phyloP scores from a whole-genome alignment of 768 basidiomycete genomes.

The Boletus fagicola region DNA sequence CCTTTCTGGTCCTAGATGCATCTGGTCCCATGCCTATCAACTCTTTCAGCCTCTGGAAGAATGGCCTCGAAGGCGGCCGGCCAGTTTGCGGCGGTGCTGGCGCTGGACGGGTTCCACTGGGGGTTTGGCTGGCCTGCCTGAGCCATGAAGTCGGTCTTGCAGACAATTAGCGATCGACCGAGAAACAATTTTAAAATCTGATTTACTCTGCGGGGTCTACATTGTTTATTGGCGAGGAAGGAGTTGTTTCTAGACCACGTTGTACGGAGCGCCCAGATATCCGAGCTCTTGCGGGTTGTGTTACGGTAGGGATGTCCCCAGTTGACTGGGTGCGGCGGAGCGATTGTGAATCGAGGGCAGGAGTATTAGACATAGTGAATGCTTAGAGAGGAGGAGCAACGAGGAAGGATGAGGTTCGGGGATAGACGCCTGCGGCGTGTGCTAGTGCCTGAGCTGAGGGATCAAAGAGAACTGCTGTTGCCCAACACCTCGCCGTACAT shows the following conservation, averaged over 20 bases:
- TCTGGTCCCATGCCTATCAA: conserved; percentile 55
- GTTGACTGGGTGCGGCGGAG: conserved; percentile 37
- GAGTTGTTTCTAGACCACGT: conserved; percentile 20
- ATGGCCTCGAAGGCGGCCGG: conserved; percentile 17
- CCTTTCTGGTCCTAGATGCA: conserved; percentile 50
- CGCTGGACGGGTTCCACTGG: conserved; percentile 10
- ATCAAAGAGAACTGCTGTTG: conserved; percentile 15
- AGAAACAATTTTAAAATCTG: conserved; percentile 4
- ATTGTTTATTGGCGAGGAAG: conserved; percentile 20
- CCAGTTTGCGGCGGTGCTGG: conserved; percentile 1
- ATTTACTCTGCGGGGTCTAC: conserved; percentile 20
- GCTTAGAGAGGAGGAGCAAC: conserved; percentile 17
- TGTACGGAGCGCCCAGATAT: conserved; percentile 29
- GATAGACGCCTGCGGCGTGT: conserved; percentile 35
- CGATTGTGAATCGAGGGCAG: conserved; percentile 32
- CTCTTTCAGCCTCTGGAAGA: conserved; percentile 29
- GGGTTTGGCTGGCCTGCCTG: conserved; percentile 23
- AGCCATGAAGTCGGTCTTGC: conserved; percentile 25
- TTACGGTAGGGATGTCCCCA: conserved; percentile 30
- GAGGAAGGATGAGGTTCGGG: conserved; percentile 14
- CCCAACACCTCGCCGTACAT: conserved; percentile 15
- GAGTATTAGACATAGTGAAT: conserved; percentile 29
- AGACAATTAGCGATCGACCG: conserved; percentile 20
- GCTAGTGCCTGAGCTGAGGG: conserved; percentile 8
- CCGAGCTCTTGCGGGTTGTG: conserved; percentile 28